Conservation (phyloP, 805 yeast species). For the Candida krabiensis region DNA sequence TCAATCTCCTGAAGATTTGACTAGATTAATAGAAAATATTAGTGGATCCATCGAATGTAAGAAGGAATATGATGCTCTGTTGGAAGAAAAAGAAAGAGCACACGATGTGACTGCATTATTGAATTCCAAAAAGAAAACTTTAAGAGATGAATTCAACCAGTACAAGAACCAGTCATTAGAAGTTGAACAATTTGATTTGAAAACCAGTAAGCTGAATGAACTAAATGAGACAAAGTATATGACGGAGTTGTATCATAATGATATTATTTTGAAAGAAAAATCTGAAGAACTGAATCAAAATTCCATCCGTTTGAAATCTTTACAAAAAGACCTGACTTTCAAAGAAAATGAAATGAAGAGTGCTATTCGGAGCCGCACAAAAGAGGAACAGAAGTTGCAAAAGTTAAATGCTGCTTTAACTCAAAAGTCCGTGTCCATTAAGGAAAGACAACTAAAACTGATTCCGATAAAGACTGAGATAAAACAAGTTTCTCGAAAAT, state of each 20-base stretch:
- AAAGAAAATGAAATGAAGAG: conserved; percentile 30
- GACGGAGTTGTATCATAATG: conserved; percentile 66
- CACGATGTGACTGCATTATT: conserved; percentile 62
- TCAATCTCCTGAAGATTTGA: conserved; percentile 74
- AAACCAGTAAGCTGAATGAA: conserved; percentile 47
- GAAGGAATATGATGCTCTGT: conserved; percentile 63
- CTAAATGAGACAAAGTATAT: conserved; percentile 52
- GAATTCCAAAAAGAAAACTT: conserved; percentile 65
- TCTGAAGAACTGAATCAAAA: conserved; percentile 15
- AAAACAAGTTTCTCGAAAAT: conserved; percentile 46
- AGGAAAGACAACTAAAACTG: conserved; percentile 45
- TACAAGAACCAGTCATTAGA: conserved; percentile 75
- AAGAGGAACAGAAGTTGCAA: conserved; percentile 41
- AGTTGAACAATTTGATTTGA: conserved; percentile 63
- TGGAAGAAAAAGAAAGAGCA: conserved; percentile 64
- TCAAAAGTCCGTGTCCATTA: conserved; percentile 40
- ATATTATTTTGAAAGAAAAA: conserved; percentile 38
- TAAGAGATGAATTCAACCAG: conserved; percentile 72
- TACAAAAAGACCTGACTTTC: conserved; percentile 20
- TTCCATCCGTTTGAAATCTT: conserved; percentile 26
- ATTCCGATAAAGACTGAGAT: conserved; percentile 65
- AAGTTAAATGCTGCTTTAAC: conserved; percentile 40
- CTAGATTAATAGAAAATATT: conserved; percentile 73
- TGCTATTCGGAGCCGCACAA: conserved; percentile 43
- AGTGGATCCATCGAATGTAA: conserved; percentile 76